These are phyloP conservation scores for Colletotrichum plurivorum DNA, from an alignment of 2,329 filamentous ascomycete genomes.

Conservation along the genomic window DNA sequence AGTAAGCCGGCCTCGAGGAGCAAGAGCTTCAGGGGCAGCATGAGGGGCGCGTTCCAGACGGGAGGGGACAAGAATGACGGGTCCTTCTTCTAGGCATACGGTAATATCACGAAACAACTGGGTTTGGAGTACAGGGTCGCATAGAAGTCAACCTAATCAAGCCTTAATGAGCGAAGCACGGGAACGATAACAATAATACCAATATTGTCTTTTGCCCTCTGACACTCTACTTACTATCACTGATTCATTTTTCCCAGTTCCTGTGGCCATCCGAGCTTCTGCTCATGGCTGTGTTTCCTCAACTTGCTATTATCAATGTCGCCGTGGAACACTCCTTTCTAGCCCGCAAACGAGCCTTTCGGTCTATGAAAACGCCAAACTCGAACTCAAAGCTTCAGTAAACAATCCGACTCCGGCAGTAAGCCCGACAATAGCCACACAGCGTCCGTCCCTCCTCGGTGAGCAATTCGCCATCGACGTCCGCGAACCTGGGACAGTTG, in stretches of 20 bases:
- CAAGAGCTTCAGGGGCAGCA: slow-evolving; percentile 6
- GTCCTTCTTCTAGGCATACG: not conserved
- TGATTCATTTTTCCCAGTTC: too few relatives aligned
- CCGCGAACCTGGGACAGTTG: not conserved
- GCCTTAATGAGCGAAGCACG: not conserved
- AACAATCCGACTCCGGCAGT: not conserved
- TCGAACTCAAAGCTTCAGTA: not conserved
- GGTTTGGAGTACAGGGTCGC: not conserved
- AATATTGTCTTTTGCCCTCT: too few relatives aligned
- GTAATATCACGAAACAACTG: not conserved
- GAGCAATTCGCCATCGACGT: not conserved
- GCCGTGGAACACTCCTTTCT: not conserved
- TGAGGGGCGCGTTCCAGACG: not conserved
- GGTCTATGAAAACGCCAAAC: too few relatives aligned
- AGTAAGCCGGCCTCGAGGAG: not conserved
- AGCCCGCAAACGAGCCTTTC: not conserved
- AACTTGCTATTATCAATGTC: too few relatives aligned
- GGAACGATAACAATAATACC: too few relatives aligned
- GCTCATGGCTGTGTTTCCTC: too few relatives aligned
- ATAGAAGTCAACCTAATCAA: not conserved
- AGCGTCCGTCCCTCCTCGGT: not conserved
- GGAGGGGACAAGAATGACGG: not conserved
- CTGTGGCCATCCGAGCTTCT: too few relatives aligned
- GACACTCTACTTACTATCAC: too few relatives aligned
- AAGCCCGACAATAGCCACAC: not conserved